Evolutionary conservation across 176 grass and related monocot species (phyloP), one percentile per base, ranked within the genome.

Genomic region (Aegilops bicornis): DNA sequence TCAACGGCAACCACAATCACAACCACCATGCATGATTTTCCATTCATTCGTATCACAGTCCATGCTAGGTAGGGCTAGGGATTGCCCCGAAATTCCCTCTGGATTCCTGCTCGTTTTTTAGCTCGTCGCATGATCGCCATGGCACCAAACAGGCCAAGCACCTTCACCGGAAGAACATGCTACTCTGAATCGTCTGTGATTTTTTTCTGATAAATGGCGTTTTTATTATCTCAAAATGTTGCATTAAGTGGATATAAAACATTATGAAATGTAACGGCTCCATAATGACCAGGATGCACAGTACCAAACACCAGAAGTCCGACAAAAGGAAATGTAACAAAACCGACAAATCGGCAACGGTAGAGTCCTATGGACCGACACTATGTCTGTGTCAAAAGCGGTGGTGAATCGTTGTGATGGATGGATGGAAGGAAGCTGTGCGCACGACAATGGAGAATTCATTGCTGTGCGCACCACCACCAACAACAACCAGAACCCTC

Each of bases 391-490:
- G 40, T 42, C 9, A 10, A 42, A 45, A 45, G 3, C 11, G 10
- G 42, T 0, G 40, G 10, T 32, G 69, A 84, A 45, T 83, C 24
- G 60, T 45, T 14, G 8, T 23, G 67, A 20, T 80, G 56, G 36
- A 36, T 20, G 42, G 27, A 32, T 45, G 76, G 27, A 27, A n/a
- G n/a, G n/a, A n/a, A n/a, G n/a, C n/a, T n/a, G n/a, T n/a, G n/a
- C n/a, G n/a, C 27, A 47, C 71, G 33, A 3, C 80, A 30, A 76
- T 80, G 62, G 84, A 91, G 76, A 84, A 91, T 69, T 76, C 15
- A 75, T 59, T 59, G 56, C 56, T 22, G 56, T 1, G 56, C 56
- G 17, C 54, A 60, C 81, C 60, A 59, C 81, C 59, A 84, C 76
- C 76, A 81, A 77, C 72, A 56, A 54, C 48, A 1, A 1, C 12